These are phyloP conservation scores for Colletotrichum sp. DNA, from an alignment of 2,329 filamentous ascomycete species.

Conservation along the genomic window DNA sequence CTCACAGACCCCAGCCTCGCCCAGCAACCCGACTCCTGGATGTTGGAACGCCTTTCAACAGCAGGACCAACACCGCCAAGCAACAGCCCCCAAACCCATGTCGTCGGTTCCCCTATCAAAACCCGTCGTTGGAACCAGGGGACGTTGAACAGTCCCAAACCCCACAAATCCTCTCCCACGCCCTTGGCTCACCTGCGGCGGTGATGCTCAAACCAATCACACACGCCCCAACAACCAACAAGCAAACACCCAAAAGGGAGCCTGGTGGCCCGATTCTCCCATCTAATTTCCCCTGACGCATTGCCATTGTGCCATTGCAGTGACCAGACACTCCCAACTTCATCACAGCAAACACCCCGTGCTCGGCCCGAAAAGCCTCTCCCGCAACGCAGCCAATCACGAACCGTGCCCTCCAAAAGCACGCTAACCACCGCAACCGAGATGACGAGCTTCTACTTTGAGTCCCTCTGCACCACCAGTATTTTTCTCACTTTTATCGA, in stretches of 20 bases:
- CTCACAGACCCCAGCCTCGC: neutral
- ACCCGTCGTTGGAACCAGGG: neutral
- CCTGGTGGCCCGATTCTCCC: neutral
- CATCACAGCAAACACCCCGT: neutral
- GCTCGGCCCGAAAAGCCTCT: neutral
- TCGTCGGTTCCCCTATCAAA: neutral
- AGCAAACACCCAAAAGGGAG: neutral
- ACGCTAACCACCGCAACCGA: neutral
- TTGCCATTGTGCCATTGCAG: neutral
- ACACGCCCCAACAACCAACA: neutral
- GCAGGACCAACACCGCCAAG: neutral
- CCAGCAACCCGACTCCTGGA: neutral
- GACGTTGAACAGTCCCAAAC: neutral
- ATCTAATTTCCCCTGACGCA: neutral
- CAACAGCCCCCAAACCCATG: neutral
- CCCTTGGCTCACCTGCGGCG: neutral
- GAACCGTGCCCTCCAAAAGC: neutral
- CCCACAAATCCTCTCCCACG: neutral
- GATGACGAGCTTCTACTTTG: neutral
- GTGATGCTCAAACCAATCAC: neutral
- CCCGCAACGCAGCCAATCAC: neutral
- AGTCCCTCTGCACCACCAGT: neutral
- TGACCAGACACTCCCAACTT: neutral
- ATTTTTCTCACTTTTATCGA: neutral
- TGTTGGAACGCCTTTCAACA: neutral